Evolutionary conservation across 1,284 basidiomycete species (phyloP).

Genomic region (Malassezia dermatis): DNA sequence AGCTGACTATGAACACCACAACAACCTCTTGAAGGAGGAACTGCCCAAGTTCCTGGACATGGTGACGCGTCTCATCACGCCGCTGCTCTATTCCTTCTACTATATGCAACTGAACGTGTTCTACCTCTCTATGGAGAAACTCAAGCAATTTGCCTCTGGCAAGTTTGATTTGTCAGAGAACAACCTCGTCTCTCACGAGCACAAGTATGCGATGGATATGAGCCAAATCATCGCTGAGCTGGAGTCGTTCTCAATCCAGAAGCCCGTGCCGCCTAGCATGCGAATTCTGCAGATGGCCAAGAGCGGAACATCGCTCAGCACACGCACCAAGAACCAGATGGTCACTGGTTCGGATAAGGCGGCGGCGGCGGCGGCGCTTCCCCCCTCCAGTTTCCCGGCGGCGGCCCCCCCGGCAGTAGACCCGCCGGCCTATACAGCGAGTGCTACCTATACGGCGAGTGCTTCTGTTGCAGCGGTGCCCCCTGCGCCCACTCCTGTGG

Average conservation of each 20-base stretch:
- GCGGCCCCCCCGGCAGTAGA: conserved; percentile 43
- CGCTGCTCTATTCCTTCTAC: conserved; percentile 93
- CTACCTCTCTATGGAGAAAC: conserved; percentile 83
- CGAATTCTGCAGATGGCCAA: conserved; percentile 18
- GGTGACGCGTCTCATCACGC: conserved; percentile 80
- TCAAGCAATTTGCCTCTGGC: conserved; percentile 68
- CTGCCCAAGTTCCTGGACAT: conserved; percentile 81
- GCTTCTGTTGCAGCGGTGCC: conserved; percentile 19
- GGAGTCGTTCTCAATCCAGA: conserved; percentile 35
- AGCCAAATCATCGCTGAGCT: conserved; percentile 63
- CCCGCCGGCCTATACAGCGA: conserved; percentile 44
- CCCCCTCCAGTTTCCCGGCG: neutral
- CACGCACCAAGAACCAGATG: neutral
- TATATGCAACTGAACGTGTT: conserved; percentile 98
- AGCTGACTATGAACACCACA: conserved; percentile 94
- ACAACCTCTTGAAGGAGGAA: conserved; percentile 79
- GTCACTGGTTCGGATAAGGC: neutral
- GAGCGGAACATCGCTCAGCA: conserved; percentile 6
- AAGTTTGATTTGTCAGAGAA: conserved; percentile 66
- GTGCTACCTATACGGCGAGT: conserved; percentile 33
- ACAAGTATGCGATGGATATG: conserved; percentile 67
- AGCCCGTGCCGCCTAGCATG: conserved; percentile 27
- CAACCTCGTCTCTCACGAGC: conserved; percentile 56
- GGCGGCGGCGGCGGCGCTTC: neutral
- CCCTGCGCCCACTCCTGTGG: conserved; percentile 24